Conservation (phyloP, 176 grass and related monocot genomes). For the Areca catechu region DNA sequence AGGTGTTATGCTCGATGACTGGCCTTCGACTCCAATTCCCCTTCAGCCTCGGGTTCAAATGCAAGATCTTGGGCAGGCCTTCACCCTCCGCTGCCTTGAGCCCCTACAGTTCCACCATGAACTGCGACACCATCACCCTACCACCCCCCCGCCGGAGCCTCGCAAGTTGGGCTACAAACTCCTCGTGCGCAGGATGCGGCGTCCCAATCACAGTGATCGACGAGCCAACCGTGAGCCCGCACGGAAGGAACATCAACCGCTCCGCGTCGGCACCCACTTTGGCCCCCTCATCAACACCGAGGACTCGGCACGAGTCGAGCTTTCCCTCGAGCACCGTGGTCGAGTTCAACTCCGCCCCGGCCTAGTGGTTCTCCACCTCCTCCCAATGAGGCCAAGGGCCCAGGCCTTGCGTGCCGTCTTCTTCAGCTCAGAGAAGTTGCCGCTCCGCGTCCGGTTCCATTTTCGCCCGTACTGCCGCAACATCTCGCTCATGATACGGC, state of each 20-base stretch:
- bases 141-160: too few species aligned
- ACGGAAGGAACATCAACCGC: slow-evolving; percentile 33
- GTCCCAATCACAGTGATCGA: too few species aligned
- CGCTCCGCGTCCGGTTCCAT: slow-evolving; percentile 17
- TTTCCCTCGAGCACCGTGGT: slow-evolving; percentile 21
- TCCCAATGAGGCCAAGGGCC: slow-evolving; percentile 52
- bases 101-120: too few species aligned
- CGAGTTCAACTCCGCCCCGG: slow-evolving; percentile 16
- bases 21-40: too few species aligned
- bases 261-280: not conserved
- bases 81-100: too few species aligned
- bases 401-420: slow-evolving; percentile 56
- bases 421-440: slow-evolving; percentile 77
- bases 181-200: too few species aligned
- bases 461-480: slow-evolving; percentile 21
- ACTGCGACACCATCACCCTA: too few species aligned
- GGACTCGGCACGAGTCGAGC: slow-evolving; percentile 33
- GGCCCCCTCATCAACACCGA: slow-evolving; percentile 20
- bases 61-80: too few species aligned
- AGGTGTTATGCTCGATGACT: too few species aligned
- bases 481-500: slow-evolving; percentile 62
- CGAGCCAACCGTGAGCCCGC: too few species aligned
- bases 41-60: too few species aligned
- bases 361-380: slow-evolving; percentile 43
- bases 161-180: too few species aligned